Base-by-base conservation (phyloP, 2,329 filamentous ascomycete species). In the Fusarium vanettenii region DNA sequence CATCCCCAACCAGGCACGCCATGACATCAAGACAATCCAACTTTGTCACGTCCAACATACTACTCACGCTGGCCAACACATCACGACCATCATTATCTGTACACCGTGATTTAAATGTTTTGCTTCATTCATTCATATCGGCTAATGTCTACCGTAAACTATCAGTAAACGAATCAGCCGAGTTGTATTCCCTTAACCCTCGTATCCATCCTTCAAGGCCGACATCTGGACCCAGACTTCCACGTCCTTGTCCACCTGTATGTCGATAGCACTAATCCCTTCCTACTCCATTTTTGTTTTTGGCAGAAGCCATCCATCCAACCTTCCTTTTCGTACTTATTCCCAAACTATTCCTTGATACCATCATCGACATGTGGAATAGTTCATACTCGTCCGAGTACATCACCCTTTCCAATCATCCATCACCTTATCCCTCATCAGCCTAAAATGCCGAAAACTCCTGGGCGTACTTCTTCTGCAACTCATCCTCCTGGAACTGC, bases 221-320 rank as follows among this genome's bases (percentile, higher is more conserved):
- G 39, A 66, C 27, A 52, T 29, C 25, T 29, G 18, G 27, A 52
- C 48, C 18, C 18, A 55, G 48, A 55, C 48, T 31, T 55, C 48
- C 48, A 55, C 4, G 48, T 55, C 48, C 18, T 31, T 14, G 11
- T 20, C 48, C 52, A 45, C 66, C 29, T 65, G 48, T 31, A 67
- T 45, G 56, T 43, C 29, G 39, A 67, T 69, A 66, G 52, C 62
- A 52, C 60, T 64, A 66, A 63, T 71, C 59, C 60, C 43, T 69
- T 52, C 43, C 25, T 62, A 64, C 60, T 67, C 69, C 64, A 65
- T 59, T 63, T 59, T 27, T 60, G 57, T 62, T 57, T 20, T 60
- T 29, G 25, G 48, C 71, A 76, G 69, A 71, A 74, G 43, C 13
- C 43, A 48, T 56, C 64, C 75, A 78, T 78, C 77, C 77, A 79